Conservation (phyloP, 306 rosid genomes). For the Lathyrus tuberosus region DNA sequence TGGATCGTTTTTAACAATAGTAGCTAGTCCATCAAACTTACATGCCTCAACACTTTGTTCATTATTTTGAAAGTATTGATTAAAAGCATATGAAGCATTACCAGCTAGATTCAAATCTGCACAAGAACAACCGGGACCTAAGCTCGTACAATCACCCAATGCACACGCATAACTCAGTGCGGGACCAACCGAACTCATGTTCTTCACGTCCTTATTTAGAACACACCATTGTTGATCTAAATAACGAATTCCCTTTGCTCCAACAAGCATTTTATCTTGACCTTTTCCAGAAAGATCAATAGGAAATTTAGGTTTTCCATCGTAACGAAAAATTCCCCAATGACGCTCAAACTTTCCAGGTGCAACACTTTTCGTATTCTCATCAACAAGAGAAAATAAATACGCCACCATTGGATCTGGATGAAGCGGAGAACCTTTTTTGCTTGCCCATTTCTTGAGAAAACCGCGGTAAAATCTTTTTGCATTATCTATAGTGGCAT, state of each 20-base stretch:
- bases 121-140: conserved; percentile 53
- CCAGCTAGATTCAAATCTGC: conserved; percentile 28
- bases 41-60: conserved; percentile 72
- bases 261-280: conserved; percentile 41
- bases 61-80: conserved; percentile 60
- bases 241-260: conserved; percentile 66
- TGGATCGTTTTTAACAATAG: conserved; percentile 47
- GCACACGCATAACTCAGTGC: conserved; percentile 57
- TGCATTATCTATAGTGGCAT: conserved; percentile 45
- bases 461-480: conserved; percentile 66
- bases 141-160: conserved; percentile 59
- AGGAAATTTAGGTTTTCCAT: conserved; percentile 49
- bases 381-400: conserved; percentile 65
- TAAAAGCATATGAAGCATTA: conserved; percentile 64
- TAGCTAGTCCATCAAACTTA: conserved; percentile 47
- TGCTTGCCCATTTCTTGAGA: conserved; percentile 51
- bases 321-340: conserved; percentile 76
- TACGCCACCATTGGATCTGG: conserved; percentile 43
- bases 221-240: conserved; percentile 66
- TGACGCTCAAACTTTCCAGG: conserved; percentile 82
- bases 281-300: conserved; percentile 66
- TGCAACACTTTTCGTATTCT: conserved; percentile 60
- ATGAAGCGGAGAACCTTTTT: conserved; percentile 61
- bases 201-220: neutral
- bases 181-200: neutral